phyloP scores from a whole-genome alignment of 106 monocot species.

The Narthecium ossifragum region DNA sequence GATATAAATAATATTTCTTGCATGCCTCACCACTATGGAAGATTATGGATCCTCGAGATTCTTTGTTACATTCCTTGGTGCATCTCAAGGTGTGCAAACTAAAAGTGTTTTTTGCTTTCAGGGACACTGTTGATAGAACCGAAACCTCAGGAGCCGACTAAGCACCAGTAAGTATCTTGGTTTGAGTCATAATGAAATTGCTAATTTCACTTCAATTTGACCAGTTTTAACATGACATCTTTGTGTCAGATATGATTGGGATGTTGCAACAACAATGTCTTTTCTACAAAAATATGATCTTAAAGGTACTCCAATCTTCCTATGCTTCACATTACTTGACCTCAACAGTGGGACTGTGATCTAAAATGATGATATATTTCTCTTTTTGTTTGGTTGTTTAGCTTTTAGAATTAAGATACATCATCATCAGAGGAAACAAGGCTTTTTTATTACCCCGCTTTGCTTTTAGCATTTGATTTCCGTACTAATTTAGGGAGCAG shows the following conservation, averaged over 20 bases:
- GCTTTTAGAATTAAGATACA: no score
- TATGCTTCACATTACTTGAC: neutral
- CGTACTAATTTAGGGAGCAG: no score
- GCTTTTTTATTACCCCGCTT: no score
- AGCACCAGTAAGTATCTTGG: slow-evolving; percentile 69
- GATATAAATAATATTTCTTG: no score
- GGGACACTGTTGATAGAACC: slow-evolving; percentile 92
- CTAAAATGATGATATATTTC: no score
- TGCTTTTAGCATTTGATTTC: no score
- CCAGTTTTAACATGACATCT: neutral
- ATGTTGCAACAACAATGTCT: slow-evolving; percentile 77
- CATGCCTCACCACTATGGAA: no score
- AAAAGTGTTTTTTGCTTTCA: slow-evolving; percentile 15
- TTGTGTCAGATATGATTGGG: slow-evolving; percentile 89
- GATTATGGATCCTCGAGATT: no score
- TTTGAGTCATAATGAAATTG: neutral
- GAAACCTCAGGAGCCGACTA: slow-evolving; percentile 97
- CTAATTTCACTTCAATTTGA: neutral
- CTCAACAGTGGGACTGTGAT: neutral
- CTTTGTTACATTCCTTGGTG: neutral
- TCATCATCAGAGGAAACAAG: no score
- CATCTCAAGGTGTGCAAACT: neutral
- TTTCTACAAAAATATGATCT: slow-evolving; percentile 85
- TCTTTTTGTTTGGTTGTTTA: no score
- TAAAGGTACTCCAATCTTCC: slow-evolving; percentile 30